Evolutionary conservation across 139 green algal species (phyloP), one percentile per base, ranked within the genome.

Genomic region (Ulvella scutata): DNA sequence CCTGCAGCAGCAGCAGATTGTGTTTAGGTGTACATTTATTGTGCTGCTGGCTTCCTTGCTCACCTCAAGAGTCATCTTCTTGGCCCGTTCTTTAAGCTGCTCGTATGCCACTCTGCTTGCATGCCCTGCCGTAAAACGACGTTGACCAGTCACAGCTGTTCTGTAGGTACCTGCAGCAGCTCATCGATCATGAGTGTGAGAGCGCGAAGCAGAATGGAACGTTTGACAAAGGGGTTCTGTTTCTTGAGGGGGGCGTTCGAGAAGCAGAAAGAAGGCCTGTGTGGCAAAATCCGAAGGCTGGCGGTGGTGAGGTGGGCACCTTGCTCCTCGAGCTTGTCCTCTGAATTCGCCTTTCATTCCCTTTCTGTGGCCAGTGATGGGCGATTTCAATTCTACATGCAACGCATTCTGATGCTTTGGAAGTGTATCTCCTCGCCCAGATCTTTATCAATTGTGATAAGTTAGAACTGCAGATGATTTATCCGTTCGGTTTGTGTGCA

Each of bases 131-230:
- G 40, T 59, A 17, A 13, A 59, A 59, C 17, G 40, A 17, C 40
- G 17, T 59, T 13, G 17, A 13, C 40, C 17, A 17, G 13, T 59
- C 13, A 17, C 13, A 59, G 13, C 13, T 59, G 40, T 17, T 67
- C n/a, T 67, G 51, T 26, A 67, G 51, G 6, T 67, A 67, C 51
- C 33, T 67, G n/a, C 51, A 67, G 51, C 51, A 67, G 51, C 51
- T 67, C n/a, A 26, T 67, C 7, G 51, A 67, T 26, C 13, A 13
- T 29, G 51, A 67, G 51, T 36, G 31, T 26, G 51, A 67, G 51
- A 29, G n/a, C n/a, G 51, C 51, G 6, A 67, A 67, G 51, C n/a
- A n/a, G 9, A 67, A 67, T 13, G 51, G 51, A n/a, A 10, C 17
- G 13, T 67, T 4, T 26, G 33, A 67, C 51, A 67, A 67, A 26